A percentile compares a stretch with the other conserved stretches of the same genome.
Evolutionary conservation across 176 grass and related monocot genomes (phyloP).

Genomic region (Juncus effusus): DNA sequence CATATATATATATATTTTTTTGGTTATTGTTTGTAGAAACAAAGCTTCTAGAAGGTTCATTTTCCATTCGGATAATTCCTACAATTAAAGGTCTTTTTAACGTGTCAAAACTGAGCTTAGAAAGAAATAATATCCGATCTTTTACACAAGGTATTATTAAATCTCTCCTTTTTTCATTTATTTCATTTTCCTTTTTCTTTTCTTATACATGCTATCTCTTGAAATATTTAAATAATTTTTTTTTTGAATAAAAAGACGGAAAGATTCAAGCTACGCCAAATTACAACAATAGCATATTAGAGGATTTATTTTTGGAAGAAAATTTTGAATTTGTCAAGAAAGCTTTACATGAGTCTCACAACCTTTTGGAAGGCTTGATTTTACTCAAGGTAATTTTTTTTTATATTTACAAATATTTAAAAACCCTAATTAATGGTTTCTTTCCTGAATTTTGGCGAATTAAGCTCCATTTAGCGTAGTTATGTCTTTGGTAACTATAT

Average conservation of each 20-base stretch:
- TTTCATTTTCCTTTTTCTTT: background rate
- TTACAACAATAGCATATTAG: slow-evolving; percentile 87
- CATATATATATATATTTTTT: background rate
- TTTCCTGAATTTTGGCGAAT: too few species aligned
- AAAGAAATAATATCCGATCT: slow-evolving; percentile 82
- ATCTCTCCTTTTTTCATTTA: slow-evolving; percentile 13
- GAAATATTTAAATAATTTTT: too few species aligned
- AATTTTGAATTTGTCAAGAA: slow-evolving; percentile 61
- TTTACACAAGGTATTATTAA: slow-evolving; percentile 61
- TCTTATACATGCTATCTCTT: background rate
- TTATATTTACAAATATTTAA: background rate
- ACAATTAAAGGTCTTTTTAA: slow-evolving; percentile 56
- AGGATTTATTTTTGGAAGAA: slow-evolving; percentile 95
- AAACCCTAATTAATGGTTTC: too few species aligned
- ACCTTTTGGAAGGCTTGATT: slow-evolving; percentile 66
- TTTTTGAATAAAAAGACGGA: too few species aligned
- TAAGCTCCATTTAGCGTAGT: too few species aligned
- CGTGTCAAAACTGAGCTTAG: slow-evolving; percentile 57
- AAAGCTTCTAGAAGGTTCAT: slow-evolving; percentile 56
- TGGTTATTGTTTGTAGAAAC: slow-evolving; percentile 8
- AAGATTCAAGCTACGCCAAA: slow-evolving; percentile 69
- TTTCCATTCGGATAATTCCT: slow-evolving; percentile 74
- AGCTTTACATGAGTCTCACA: slow-evolving; percentile 55
- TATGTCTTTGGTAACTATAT: too few species aligned
- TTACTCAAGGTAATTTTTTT: slow-evolving; percentile 69